Percentiles rank a stretch among this genome's conserved stretches.
Conservation (phyloP, 805 yeast genomes). For the Ogataea salicorniae region DNA sequence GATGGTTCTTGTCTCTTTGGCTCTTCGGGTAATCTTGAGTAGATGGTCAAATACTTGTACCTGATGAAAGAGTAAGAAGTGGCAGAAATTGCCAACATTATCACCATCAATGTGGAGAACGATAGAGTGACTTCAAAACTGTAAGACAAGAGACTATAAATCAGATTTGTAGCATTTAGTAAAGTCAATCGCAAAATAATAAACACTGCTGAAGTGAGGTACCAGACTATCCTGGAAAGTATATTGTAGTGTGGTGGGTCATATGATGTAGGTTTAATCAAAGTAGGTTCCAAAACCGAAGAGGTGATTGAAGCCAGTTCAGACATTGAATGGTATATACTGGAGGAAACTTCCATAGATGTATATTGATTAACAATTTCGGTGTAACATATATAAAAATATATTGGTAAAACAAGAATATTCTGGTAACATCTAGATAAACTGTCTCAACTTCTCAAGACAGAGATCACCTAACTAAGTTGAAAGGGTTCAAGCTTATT, state of each 20-base stretch:
- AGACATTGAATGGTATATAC: too few relatives aligned
- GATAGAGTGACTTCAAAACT: slow-evolving; percentile 48
- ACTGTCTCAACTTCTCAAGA: too few relatives aligned
- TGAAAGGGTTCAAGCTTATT: too few relatives aligned
- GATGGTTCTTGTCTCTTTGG: slow-evolving; percentile 39
- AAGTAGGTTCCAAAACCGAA: too few relatives aligned
- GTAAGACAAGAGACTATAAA: slow-evolving; percentile 33
- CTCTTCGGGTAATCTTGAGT: slow-evolving; percentile 51
- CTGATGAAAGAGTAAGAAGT: slow-evolving; percentile 46
- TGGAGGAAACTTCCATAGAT: too few relatives aligned
- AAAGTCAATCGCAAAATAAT: slow-evolving; percentile 12
- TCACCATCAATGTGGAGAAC: slow-evolving; percentile 39
- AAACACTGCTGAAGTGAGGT: slow-evolving; percentile 14
- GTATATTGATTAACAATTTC: too few relatives aligned
- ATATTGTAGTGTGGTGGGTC: not conserved
- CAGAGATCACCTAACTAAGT: too few relatives aligned
- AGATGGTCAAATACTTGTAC: slow-evolving; percentile 57
- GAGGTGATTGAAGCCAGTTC: too few relatives aligned
- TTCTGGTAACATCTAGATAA: too few relatives aligned
- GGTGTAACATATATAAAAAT: too few relatives aligned
- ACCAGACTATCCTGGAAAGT: slow-evolving; percentile 14
- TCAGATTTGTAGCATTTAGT: slow-evolving; percentile 14
- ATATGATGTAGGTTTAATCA: too few relatives aligned
- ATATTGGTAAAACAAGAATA: too few relatives aligned
- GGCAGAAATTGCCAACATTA: slow-evolving; percentile 28